Evolutionary conservation across 208 protist genomes (phyloP).

Genomic region (Phytomonas francai): DNA sequence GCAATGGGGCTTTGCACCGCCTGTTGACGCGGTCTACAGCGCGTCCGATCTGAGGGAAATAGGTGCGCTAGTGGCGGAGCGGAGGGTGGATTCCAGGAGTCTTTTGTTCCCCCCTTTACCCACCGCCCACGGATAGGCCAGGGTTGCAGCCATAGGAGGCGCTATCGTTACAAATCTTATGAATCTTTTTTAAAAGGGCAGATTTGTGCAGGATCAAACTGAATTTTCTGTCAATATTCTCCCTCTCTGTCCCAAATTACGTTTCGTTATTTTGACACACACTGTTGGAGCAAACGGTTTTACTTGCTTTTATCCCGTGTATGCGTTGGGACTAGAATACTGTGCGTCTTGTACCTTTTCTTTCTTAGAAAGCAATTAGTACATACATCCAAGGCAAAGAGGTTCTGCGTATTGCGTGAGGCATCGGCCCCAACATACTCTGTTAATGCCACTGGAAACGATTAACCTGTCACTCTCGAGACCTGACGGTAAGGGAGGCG

Average conservation of each 20-base stretch:
- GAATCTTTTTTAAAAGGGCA: neutral
- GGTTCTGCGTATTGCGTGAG: neutral
- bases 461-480: conserved; percentile 29
- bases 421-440: neutral
- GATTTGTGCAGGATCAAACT: neutral
- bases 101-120: conserved; percentile 22
- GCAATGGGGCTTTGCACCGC: conserved; percentile 80
- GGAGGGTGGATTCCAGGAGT: conserved; percentile 49
- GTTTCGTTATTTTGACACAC: neutral
- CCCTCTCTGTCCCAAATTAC: neutral
- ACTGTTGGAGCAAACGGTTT: neutral
- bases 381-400: neutral
- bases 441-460: conserved; percentile 53
- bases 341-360: conserved; percentile 7
- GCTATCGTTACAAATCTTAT: neutral
- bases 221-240: neutral
- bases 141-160: neutral
- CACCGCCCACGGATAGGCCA: neutral
- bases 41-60: conserved; percentile 57
- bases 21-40: conserved; percentile 49
- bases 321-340: neutral
- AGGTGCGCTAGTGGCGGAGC: conserved; percentile 60
- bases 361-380: neutral
- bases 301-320: neutral
- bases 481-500: neutral